Conservation (phyloP, 805 yeast species). For the Scheffersomyces ergatensis region DNA sequence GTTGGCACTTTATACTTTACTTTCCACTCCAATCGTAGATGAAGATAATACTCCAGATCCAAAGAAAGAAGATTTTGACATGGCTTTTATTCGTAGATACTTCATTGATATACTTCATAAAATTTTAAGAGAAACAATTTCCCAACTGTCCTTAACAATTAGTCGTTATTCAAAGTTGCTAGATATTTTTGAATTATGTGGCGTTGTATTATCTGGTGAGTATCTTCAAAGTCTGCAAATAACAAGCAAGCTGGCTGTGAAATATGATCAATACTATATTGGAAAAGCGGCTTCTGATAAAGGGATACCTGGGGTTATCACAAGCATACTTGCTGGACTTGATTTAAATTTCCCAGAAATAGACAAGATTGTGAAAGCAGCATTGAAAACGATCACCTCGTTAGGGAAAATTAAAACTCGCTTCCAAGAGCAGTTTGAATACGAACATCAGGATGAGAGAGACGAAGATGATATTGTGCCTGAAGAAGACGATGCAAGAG, state of each 20-base stretch:
- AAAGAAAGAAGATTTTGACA: slow-evolving; percentile 60
- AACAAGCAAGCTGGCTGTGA: slow-evolving; percentile 46
- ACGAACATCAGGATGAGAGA: slow-evolving; percentile 48
- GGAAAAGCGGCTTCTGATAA: slow-evolving; percentile 69
- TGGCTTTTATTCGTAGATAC: slow-evolving; percentile 71
- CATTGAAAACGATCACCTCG: slow-evolving; percentile 57
- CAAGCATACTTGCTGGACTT: slow-evolving; percentile 58
- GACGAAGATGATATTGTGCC: slow-evolving; percentile 37
- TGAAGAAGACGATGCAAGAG: slow-evolving; percentile 56
- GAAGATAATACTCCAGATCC: slow-evolving; percentile 45
- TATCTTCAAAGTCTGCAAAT: slow-evolving; percentile 40
- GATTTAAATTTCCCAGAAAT: slow-evolving; percentile 76
- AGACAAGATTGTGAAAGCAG: slow-evolving; percentile 54
- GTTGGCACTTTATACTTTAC: slow-evolving; percentile 58
- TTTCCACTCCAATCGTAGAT: slow-evolving; percentile 55
- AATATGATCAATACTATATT: slow-evolving; percentile 61
- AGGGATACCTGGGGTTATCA: slow-evolving; percentile 54
- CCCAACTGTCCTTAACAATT: slow-evolving; percentile 26
- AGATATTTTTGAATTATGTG: slow-evolving; percentile 50
- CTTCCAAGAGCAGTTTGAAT: slow-evolving; percentile 57
- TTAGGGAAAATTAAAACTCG: slow-evolving; percentile 56
- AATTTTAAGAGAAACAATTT: slow-evolving; percentile 51
- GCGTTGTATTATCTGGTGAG: slow-evolving; percentile 42
- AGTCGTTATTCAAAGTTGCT: slow-evolving; percentile 53
- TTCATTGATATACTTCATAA: slow-evolving; percentile 67